phyloP scores from a whole-genome alignment of 1,139 yeast genomes.

The Cylindricascospora bacillispora region DNA sequence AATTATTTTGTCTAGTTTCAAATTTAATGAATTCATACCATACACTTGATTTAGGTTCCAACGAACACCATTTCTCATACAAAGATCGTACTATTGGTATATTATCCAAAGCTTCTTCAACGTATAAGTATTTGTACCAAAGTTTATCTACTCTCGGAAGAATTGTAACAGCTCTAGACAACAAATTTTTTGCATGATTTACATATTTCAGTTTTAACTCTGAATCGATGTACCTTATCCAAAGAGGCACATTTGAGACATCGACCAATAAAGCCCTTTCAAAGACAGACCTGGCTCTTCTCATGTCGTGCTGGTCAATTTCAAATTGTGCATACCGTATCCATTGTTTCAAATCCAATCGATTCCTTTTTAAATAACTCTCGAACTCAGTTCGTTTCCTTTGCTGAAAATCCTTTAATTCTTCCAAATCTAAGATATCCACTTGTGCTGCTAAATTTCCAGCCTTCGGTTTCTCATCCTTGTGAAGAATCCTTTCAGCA shows the following conservation, averaged over 20 bases:
- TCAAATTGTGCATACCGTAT: constrained; percentile 87
- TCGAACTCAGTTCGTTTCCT: constrained; percentile 74
- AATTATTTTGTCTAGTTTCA: constrained; percentile 50
- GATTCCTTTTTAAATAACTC: constrained; percentile 69
- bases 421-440: constrained; percentile 66
- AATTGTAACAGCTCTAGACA: constrained; percentile 64
- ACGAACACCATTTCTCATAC: constrained; percentile 69
- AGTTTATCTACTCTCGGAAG: constrained; percentile 74
- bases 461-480: too few relatives aligned
- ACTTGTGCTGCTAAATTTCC: constrained; percentile 39
- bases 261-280: constrained; percentile 81
- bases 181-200: constrained; percentile 78
- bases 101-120: constrained; percentile 71
- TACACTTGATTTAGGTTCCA: constrained; percentile 49
- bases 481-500: too few relatives aligned
- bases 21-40: constrained; percentile 70
- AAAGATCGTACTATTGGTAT: constrained; percentile 48
- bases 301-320: constrained; percentile 59
- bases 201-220: constrained; percentile 63
- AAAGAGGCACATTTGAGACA: constrained; percentile 61
- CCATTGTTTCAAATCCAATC: constrained; percentile 82
- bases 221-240: constrained; percentile 73
- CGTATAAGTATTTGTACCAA: constrained; percentile 72
- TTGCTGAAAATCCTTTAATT: constrained; percentile 60
- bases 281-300: constrained; percentile 73